Conservation (phyloP, 805 yeast genomes). For the Sugiyamaella smithiae region DNA sequence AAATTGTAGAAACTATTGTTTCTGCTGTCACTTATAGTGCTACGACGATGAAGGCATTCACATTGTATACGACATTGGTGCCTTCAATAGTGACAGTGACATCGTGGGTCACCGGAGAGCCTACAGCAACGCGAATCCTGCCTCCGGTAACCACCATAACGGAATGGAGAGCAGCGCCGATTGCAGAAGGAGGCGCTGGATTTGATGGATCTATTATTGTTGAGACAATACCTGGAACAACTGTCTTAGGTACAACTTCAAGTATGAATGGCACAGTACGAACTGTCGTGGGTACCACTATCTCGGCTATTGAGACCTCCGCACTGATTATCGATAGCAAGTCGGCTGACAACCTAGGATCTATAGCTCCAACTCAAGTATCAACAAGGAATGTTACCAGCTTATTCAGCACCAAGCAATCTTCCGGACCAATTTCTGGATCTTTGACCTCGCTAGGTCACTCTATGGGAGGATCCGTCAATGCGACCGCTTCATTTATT, state of each 20-base stretch:
- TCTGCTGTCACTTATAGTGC: background rate
- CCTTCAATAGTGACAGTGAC: slow-evolving; percentile 10
- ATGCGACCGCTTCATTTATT: slow-evolving; percentile 4
- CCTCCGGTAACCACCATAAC: slow-evolving; percentile 12
- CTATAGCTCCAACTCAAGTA: too few relatives aligned
- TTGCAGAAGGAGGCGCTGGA: slow-evolving; percentile 15
- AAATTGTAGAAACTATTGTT: slow-evolving; percentile 14
- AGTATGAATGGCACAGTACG: background rate
- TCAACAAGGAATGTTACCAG: too few relatives aligned
- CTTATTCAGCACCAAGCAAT: background rate
- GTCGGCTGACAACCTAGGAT: background rate
- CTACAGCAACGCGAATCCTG: background rate
- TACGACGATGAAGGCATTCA: slow-evolving; percentile 8
- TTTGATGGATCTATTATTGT: slow-evolving; percentile 13
- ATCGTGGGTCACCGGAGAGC: background rate
- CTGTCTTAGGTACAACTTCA: slow-evolving; percentile 12
- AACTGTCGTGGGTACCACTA: background rate
- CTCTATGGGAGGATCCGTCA: background rate
- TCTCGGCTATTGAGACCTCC: slow-evolving; percentile 1
- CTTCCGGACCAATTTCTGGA: background rate
- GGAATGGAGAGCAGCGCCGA: slow-evolving; percentile 7
- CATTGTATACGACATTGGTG: slow-evolving; percentile 7
- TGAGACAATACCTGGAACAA: slow-evolving; percentile 20
- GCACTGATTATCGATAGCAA: background rate
- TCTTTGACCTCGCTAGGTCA: background rate